Evolutionary conservation across 2,329 filamentous ascomycete species (phyloP).

Genomic region (Elsinoe batatas): DNA sequence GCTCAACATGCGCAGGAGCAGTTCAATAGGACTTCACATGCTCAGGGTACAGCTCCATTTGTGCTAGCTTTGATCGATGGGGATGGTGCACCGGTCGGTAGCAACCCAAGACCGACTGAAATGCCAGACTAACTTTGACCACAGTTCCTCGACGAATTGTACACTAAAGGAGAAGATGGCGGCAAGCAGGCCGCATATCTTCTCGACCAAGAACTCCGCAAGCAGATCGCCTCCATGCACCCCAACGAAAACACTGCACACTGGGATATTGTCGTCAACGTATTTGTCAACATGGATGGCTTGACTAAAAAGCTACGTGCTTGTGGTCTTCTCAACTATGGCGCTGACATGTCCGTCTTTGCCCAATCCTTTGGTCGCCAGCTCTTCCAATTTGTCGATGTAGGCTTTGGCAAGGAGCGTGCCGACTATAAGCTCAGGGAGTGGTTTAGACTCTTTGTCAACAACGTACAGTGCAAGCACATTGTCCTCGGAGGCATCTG

Average conservation of each 20-base stretch:
- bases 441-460: slow-evolving; percentile 42
- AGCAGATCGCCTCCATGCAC: slow-evolving; percentile 33
- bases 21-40: background rate
- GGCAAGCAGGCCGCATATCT: slow-evolving; percentile 38
- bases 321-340: background rate
- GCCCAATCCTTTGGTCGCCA: slow-evolving; percentile 34
- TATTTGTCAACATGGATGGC: slow-evolving; percentile 25
- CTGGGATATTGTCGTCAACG: slow-evolving; percentile 38
- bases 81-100: slow-evolving; percentile 38
- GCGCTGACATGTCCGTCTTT: background rate
- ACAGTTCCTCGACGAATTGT: slow-evolving; percentile 38
- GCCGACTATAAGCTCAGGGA: slow-evolving; percentile 52
- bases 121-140: background rate
- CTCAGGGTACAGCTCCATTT: slow-evolving; percentile 31
- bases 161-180: slow-evolving; percentile 33
- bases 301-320: slow-evolving; percentile 6
- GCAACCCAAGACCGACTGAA: background rate
- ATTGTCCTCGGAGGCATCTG: slow-evolving; percentile 52
- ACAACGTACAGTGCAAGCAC: slow-evolving; percentile 53
- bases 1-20: slow-evolving; percentile 14
- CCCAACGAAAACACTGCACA: slow-evolving; percentile 28
- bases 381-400: slow-evolving; percentile 53
- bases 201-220: slow-evolving; percentile 33
- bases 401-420: slow-evolving; percentile 50
- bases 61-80: slow-evolving; percentile 40